Conservation (phyloP, 169 alveolate genomes). For the Plasmodium vivax region DNA sequence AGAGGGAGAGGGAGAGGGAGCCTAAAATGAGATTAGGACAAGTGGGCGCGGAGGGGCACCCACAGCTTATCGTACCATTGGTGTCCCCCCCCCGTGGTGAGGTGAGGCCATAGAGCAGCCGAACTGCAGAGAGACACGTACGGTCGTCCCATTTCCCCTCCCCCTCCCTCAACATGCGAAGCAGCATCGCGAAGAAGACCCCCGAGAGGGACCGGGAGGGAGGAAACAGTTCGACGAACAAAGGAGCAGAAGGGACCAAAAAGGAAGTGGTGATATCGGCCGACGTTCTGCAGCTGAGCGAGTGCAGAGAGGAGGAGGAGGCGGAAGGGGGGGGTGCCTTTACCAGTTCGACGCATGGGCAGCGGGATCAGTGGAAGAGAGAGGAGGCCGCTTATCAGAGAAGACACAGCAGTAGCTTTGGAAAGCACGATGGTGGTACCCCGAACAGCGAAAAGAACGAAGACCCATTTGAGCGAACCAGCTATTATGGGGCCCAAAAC, state of each 20-base stretch:
- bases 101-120: no score
- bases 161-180: not conserved
- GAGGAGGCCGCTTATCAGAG: not conserved
- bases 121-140: no score
- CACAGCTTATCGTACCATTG: no score
- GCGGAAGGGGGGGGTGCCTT: not conserved
- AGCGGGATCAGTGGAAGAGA: not conserved
- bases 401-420: no score
- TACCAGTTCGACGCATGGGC: not conserved
- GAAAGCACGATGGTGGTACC: not conserved
- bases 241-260: not conserved
- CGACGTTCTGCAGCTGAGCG: not conserved
- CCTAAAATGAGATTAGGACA: no score
- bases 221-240: not conserved
- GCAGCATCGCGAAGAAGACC: not conserved
- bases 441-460: not conserved
- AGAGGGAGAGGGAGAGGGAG: no score
- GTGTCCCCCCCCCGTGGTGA: no score
- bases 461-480: not conserved
- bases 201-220: not conserved
- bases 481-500: not conserved
- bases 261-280: not conserved
- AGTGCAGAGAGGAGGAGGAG: not conserved
- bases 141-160: not conserved
- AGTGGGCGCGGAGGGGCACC: no score